phyloP scores from a whole-genome alignment of 2,329 filamentous ascomycete species.

The Cytospora leucostoma region DNA sequence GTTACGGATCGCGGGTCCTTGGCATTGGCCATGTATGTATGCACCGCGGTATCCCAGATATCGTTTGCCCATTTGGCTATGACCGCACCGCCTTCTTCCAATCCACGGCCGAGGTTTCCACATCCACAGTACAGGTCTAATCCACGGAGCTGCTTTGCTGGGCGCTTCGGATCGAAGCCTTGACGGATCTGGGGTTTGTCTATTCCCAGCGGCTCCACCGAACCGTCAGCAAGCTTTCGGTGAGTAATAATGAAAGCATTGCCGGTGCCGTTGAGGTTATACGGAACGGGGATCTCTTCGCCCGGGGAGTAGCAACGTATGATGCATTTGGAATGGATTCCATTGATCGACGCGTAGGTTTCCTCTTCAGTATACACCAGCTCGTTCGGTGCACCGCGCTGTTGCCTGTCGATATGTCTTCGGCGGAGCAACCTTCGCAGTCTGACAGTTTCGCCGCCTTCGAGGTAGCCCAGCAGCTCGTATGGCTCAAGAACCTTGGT shows the following conservation, averaged over 20 bases:
- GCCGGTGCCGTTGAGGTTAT: slow-evolving; percentile 64
- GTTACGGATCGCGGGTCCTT: slow-evolving; percentile 42
- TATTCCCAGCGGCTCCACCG: slow-evolving; percentile 7
- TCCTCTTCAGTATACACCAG: slow-evolving; percentile 57
- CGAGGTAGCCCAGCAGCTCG: slow-evolving; percentile 49
- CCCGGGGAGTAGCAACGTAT: slow-evolving; percentile 55
- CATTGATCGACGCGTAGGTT: slow-evolving; percentile 38
- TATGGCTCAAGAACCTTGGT: slow-evolving; percentile 57
- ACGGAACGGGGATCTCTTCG: slow-evolving; percentile 60
- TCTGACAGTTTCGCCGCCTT: slow-evolving; percentile 37
- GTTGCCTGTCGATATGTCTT: slow-evolving; percentile 38
- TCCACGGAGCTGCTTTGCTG: slow-evolving; percentile 50
- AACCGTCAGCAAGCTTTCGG: slow-evolving; percentile 33
- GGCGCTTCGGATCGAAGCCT: slow-evolving; percentile 52
- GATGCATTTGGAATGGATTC: slow-evolving; percentile 58
- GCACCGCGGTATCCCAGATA: slow-evolving; percentile 61
- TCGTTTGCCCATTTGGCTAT: slow-evolving; percentile 71
- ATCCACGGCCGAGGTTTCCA: slow-evolving; percentile 73
- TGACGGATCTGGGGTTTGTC: slow-evolving; percentile 40
- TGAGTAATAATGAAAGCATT: slow-evolving; percentile 66
- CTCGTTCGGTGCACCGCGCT: slow-evolving; percentile 52
- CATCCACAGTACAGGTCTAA: slow-evolving; percentile 78
- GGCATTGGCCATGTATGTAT: slow-evolving; percentile 72
- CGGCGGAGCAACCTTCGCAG: slow-evolving; percentile 59
- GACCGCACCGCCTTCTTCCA: slow-evolving; percentile 71